phyloP scores from a whole-genome alignment of 768 basidiomycete species.

The Leccinum variicolor region DNA sequence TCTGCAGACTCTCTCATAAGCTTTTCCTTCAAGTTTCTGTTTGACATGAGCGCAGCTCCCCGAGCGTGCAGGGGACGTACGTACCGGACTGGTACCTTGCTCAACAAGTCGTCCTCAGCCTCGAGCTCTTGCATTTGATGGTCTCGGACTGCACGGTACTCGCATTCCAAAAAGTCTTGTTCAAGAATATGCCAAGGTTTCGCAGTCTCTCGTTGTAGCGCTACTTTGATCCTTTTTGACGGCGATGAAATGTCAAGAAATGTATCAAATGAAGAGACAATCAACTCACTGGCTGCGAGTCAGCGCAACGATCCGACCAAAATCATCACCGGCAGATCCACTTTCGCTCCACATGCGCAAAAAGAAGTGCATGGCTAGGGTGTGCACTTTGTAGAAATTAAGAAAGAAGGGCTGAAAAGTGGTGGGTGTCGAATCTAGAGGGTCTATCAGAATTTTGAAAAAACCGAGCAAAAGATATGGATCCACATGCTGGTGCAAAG shows the following conservation, averaged over 20 bases:
- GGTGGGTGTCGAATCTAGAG: constrained; percentile 67
- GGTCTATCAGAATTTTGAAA: constrained; percentile 1
- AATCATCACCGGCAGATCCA: constrained; percentile 72
- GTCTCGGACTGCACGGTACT: constrained; percentile 83
- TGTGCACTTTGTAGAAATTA: constrained; percentile 78
- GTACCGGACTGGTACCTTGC: constrained; percentile 82
- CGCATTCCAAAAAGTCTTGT: constrained; percentile 72
- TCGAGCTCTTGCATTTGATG: constrained; percentile 90
- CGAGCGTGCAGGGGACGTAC: constrained; percentile 19
- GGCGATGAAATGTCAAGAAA: constrained; percentile 6
- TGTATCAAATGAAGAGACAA: neutral
- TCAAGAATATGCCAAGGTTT: constrained; percentile 85
- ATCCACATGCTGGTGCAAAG: constrained; percentile 80
- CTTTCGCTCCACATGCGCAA: constrained; percentile 92
- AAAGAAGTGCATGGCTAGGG: constrained; percentile 81
- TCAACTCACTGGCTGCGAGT: constrained; percentile 78
- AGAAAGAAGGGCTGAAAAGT: constrained; percentile 86
- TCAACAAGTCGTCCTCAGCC: constrained; percentile 81
- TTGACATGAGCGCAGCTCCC: constrained; percentile 5
- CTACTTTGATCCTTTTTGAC: constrained; percentile 63
- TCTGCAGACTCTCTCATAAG: constrained; percentile 89
- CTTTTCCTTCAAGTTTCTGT: constrained; percentile 80
- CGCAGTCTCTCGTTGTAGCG: constrained; percentile 67
- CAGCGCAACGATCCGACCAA: constrained; percentile 71
- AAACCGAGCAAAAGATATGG: neutral